These are phyloP conservation scores for Penicillium vulpinum DNA, from an alignment of 2,329 filamentous ascomycete genomes.

Conservation along the genomic window DNA sequence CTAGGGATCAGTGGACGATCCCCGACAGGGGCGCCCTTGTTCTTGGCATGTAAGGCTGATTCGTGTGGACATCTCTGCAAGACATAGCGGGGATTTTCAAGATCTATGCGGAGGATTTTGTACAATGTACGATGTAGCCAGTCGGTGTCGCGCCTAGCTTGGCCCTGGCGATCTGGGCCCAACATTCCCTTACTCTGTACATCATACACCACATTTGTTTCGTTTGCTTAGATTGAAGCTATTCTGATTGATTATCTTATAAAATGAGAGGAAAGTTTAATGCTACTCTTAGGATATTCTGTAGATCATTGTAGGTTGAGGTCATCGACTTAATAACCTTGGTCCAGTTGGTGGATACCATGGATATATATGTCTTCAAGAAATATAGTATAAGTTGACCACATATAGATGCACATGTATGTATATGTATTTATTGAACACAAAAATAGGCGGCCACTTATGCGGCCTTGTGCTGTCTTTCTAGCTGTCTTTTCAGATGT, in stretches of 20 bases:
- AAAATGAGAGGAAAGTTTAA: background rate
- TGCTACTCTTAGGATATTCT: background rate
- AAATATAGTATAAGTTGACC: background rate
- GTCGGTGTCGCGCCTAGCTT: background rate
- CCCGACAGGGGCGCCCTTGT: conserved; percentile 9
- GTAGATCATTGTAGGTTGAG: background rate
- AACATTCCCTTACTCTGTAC: background rate
- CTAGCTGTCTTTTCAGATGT: too few relatives aligned
- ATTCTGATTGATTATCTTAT: background rate
- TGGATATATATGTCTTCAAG: background rate
- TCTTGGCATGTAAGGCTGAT: conserved; percentile 20
- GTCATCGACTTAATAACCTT: background rate
- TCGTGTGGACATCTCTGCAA: conserved; percentile 3
- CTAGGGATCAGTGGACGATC: conserved; percentile 18
- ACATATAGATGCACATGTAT: background rate
- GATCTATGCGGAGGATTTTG: background rate
- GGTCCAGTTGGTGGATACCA: background rate
- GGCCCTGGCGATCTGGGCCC: background rate
- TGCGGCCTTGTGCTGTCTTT: too few relatives aligned
- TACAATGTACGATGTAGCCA: background rate
- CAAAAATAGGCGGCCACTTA: too few relatives aligned
- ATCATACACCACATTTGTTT: background rate
- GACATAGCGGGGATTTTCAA: conserved; percentile 1
- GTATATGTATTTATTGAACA: background rate
- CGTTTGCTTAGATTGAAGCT: background rate